Evolutionary conservation across 768 basidiomycete genomes (phyloP).

Genomic region (Tricholoma sp.): DNA sequence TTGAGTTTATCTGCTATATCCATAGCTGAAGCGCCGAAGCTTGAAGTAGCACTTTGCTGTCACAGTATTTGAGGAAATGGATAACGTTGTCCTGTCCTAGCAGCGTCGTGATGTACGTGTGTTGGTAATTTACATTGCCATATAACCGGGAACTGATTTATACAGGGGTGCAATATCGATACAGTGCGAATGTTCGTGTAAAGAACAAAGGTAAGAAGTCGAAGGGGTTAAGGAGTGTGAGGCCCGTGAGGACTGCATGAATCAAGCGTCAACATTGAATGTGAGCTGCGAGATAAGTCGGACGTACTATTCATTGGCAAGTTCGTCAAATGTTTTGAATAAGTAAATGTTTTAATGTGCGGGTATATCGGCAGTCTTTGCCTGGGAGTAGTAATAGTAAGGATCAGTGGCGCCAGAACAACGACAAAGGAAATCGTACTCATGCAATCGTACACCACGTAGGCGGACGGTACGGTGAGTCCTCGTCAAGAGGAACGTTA

Average conservation of each 20-base stretch:
- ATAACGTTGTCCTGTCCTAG: neutral
- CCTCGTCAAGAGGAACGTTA: constrained; percentile 13
- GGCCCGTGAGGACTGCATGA: neutral
- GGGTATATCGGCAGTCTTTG: no score
- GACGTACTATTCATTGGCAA: neutral
- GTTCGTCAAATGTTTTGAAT: neutral
- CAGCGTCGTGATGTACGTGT: neutral
- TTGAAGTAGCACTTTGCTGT: no score
- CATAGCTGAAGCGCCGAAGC: no score
- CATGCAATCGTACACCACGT: constrained; percentile 18
- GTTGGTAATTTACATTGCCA: constrained; percentile 1
- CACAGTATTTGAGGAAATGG: neutral
- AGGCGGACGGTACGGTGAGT: constrained; percentile 13
- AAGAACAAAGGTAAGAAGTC: neutral
- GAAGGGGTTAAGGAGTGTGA: neutral
- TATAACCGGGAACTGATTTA: neutral
- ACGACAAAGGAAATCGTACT: constrained; percentile 12
- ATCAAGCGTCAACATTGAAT: neutral
- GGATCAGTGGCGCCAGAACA: neutral
- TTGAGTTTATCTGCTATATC: no score
- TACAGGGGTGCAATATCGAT: neutral
- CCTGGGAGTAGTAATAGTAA: no score
- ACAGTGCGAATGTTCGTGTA: neutral
- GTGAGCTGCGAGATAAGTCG: neutral
- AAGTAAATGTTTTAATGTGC: neutral